phyloP scores from a whole-genome alignment of 2,329 filamentous ascomycete species.

The Trichoderma citrinoviride region DNA sequence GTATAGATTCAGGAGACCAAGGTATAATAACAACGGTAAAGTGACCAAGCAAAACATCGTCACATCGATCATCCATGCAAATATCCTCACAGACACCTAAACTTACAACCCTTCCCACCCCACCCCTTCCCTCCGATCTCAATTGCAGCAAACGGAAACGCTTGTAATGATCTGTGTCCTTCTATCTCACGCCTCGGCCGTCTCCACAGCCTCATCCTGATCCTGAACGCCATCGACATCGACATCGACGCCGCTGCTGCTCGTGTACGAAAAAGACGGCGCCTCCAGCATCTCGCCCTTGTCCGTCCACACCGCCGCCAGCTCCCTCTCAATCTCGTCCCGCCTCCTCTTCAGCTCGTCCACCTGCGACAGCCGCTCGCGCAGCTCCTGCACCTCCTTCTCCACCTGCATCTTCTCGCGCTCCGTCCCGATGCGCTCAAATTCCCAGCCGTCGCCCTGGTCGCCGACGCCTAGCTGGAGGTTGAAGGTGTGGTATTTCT shows the following conservation, averaged over 20 bases:
- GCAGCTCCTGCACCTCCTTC: constrained; percentile 81
- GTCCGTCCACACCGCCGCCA: constrained; percentile 63
- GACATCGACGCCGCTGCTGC: constrained; percentile 26
- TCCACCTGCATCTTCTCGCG: constrained; percentile 91
- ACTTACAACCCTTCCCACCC: too few species aligned
- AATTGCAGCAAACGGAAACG: neutral
- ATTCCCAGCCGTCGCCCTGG: constrained; percentile 82
- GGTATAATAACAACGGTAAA: neutral
- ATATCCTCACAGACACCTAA: neutral
- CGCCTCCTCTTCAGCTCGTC: constrained; percentile 78
- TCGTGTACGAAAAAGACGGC: constrained; percentile 38
- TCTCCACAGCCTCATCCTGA: constrained; percentile 3
- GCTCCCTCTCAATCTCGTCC: constrained; percentile 77
- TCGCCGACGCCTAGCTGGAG: constrained; percentile 79
- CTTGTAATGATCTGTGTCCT: too few species aligned
- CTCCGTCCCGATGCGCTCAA: constrained; percentile 90
- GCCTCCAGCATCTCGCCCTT: constrained; percentile 48
- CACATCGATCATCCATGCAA: neutral
- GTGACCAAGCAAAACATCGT: neutral
- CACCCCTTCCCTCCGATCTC: neutral
- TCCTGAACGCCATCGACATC: constrained; percentile 1
- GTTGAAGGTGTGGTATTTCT: constrained; percentile 93
- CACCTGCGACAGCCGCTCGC: constrained; percentile 75
- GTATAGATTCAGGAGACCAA: neutral
- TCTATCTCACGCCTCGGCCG: neutral